Base-by-base conservation (phyloP, 139 green algal genomes). In the Volvox reticuliferus region DNA sequence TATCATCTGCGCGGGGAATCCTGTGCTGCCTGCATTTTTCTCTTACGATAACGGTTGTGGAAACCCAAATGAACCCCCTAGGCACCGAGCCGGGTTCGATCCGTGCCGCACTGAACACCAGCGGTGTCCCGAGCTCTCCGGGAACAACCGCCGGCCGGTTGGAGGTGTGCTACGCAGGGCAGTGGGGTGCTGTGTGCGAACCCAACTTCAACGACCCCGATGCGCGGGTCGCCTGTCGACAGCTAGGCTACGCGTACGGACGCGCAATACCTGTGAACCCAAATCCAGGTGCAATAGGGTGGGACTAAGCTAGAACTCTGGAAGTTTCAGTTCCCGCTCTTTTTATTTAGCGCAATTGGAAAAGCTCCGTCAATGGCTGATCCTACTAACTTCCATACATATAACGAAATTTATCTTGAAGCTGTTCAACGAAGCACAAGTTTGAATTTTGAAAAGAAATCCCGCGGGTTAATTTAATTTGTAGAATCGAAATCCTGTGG, bases 131-230 rank as follows among this genome's bases (percentile, higher is more conserved):
- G 44, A 28, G 16, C 6, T 1, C 50, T 6, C 2, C 81, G 17
- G 63, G 82, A 33, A 44, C 30, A 26, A 35, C 2, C 20, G 26
- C 16, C 18, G 84, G 84, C 30, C 68, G 69, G n/a, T 20, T 82
- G 69, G 69, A 89, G 84, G 84, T 89, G 28, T 89, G 84, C 84
- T 89, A 89, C 37, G 33, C 21, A 12, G 69, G 69, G 18, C 69
- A 32, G 37, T 89, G 84, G 84, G 84, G 84, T 16, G 84, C 84
- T 5, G 84, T 89, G 84, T 89, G 84, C 44, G 69, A 71, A n/a
- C 0, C 28, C 36, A 80, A 76, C 35, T 88, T 65, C 33, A 61
- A 61, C 18, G 30, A 37, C 18, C 17, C 22, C 28, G 83, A 88
- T 50, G 83, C 67, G 35, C 63, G 16, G 3, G 36, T 89, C 28